These are phyloP conservation scores for Botrytis aclada DNA, from an alignment of 2,329 filamentous ascomycete genomes.

Conservation along the genomic window DNA sequence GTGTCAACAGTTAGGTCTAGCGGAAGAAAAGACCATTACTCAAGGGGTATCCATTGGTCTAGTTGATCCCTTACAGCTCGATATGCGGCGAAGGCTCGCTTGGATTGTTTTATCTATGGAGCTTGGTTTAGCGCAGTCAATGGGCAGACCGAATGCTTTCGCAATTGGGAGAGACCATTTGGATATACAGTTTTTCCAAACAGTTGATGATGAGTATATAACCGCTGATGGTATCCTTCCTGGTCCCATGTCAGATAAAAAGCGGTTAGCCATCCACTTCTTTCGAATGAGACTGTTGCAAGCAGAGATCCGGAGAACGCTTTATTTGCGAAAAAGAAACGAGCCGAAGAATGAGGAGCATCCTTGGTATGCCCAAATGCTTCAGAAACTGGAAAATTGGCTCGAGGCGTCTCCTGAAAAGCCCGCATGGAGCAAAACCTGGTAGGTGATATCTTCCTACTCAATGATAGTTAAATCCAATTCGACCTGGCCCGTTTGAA, in stretches of 20 bases:
- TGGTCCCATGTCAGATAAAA: constrained; percentile 73
- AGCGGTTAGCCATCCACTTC: constrained; percentile 87
- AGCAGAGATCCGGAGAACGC: constrained; percentile 77
- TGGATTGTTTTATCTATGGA: constrained; percentile 92
- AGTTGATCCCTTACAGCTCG: constrained; percentile 71
- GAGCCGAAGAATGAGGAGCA: constrained; percentile 77
- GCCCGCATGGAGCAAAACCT: constrained; percentile 69
- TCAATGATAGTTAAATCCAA: constrained; percentile 5
- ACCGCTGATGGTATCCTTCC: constrained; percentile 70
- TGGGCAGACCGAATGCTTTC: constrained; percentile 83
- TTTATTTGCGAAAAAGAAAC: constrained; percentile 80
- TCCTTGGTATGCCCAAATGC: constrained; percentile 83
- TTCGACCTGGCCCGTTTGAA: constrained; percentile 16
- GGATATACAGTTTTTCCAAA: constrained; percentile 80
- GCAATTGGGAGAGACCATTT: constrained; percentile 78
- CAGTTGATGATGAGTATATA: constrained; percentile 80
- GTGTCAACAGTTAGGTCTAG: constrained; percentile 82
- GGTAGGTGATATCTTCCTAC: constrained; percentile 49
- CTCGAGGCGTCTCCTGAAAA: constrained; percentile 70
- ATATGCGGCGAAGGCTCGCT: constrained; percentile 83
- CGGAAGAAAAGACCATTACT: constrained; percentile 83
- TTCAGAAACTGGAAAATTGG: constrained; percentile 77
- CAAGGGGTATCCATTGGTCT: constrained; percentile 53
- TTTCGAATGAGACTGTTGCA: constrained; percentile 88
- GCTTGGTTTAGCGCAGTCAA: constrained; percentile 78